Evolutionary conservation across 179 eudicot species (phyloP).

Genomic region (Vitellaria paradoxa): DNA sequence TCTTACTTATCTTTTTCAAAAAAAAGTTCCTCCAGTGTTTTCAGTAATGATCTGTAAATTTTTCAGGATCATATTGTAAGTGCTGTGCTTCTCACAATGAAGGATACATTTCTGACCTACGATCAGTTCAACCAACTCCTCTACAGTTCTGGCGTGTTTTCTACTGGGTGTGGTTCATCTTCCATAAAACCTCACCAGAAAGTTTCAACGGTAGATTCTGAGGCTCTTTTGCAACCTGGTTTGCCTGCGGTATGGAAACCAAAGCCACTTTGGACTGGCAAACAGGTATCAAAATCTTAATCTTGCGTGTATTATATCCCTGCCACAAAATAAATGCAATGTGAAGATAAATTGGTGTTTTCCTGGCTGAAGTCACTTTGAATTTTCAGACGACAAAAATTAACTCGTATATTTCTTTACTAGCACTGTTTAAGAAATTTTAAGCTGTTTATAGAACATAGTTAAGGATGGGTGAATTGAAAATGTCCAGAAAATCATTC

Average conservation of each 20-base stretch:
- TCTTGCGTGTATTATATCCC: not conserved
- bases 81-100: slow-evolving; percentile 90
- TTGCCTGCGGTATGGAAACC: slow-evolving; percentile 85
- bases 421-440: not conserved
- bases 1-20: too few relatives aligned
- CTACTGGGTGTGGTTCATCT: slow-evolving; percentile 32
- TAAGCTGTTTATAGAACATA: not conserved
- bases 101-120: slow-evolving; percentile 76
- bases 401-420: not conserved
- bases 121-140: slow-evolving; percentile 75
- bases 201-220: slow-evolving; percentile 48
- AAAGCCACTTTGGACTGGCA: slow-evolving; percentile 95
- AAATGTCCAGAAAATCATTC: not conserved
- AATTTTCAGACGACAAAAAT: not conserved
- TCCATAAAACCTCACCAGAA: slow-evolving; percentile 36
- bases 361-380: not conserved
- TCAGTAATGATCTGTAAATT: not conserved
- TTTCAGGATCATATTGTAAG: slow-evolving; percentile 93
- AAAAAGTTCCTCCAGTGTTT: not conserved
- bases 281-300: slow-evolving; percentile 55
- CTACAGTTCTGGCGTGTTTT: slow-evolving; percentile 75
- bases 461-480: not conserved
- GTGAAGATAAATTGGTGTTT: slow-evolving; percentile 1
- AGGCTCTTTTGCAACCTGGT: slow-evolving; percentile 44
- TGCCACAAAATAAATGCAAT: not conserved